phyloP scores from a whole-genome alignment of 208 protist genomes.

The Spongospora subterranea region DNA sequence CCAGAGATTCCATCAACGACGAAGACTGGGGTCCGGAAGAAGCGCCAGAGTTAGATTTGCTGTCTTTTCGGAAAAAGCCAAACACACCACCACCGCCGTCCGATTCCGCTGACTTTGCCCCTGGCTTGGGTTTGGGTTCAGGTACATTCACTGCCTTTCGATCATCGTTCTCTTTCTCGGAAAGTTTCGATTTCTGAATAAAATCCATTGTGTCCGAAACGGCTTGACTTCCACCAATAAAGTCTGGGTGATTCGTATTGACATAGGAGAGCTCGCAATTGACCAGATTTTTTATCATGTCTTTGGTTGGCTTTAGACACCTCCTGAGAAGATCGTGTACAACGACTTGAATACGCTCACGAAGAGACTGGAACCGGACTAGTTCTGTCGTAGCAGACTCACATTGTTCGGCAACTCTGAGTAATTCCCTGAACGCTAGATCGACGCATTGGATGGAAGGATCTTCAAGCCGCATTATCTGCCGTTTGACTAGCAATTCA shows the following conservation, averaged over 20 bases:
- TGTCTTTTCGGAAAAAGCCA: constrained; percentile 52
- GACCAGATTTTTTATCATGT: constrained; percentile 70
- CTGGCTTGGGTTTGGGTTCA: constrained; percentile 12
- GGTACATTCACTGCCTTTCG: neutral
- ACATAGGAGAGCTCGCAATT: constrained; percentile 71
- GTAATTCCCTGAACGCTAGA: constrained; percentile 64
- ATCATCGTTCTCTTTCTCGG: constrained; percentile 7
- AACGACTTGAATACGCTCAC: constrained; percentile 58
- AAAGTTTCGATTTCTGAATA: constrained; percentile 29
- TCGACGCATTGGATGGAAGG: constrained; percentile 66
- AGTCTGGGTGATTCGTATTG: constrained; percentile 76
- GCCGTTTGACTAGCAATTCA: constrained; percentile 64
- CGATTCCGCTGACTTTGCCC: neutral
- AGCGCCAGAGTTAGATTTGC: neutral
- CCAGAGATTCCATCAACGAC: neutral
- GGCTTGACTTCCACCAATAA: constrained; percentile 60
- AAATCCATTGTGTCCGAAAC: constrained; percentile 29
- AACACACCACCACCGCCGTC: constrained; percentile 4
- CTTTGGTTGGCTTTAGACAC: constrained; percentile 62
- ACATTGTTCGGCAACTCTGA: constrained; percentile 57
- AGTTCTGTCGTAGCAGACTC: constrained; percentile 38
- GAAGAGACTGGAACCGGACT: constrained; percentile 58
- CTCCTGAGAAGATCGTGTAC: constrained; percentile 63
- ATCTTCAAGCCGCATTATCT: constrained; percentile 62
- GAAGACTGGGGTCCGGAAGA: neutral